A percentile compares a stretch with the other conserved stretches of the same genome.
These are phyloP conservation scores for Monosporozyma servazzii DNA, from an alignment of 805 yeast species.

Conservation along the genomic window DNA sequence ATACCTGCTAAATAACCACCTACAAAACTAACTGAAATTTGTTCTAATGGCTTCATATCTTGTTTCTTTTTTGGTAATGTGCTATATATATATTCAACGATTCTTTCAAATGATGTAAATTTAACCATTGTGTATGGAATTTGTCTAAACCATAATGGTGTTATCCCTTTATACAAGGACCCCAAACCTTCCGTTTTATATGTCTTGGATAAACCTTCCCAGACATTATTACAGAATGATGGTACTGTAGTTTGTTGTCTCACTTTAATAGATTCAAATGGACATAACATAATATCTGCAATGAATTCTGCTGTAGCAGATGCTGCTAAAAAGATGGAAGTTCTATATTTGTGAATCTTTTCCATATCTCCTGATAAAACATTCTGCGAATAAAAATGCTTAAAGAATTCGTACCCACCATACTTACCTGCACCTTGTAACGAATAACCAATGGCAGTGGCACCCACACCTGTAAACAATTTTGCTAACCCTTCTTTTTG, in stretches of 20 bases:
- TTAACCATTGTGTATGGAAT: constrained; percentile 98
- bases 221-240: constrained; percentile 57
- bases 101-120: constrained; percentile 88
- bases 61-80: constrained; percentile 63
- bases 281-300: constrained; percentile 86
- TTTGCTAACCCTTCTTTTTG: constrained; percentile 66
- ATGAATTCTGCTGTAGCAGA: constrained; percentile 91
- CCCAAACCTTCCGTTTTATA: constrained; percentile 59
- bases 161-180: constrained; percentile 79
- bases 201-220: constrained; percentile 61
- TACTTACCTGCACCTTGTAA: constrained; percentile 96
- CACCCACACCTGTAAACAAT: constrained; percentile 81
- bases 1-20: constrained; percentile 98
- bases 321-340: constrained; percentile 69
- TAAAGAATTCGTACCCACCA: constrained; percentile 89
- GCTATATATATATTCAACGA: constrained; percentile 71
- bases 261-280: constrained; percentile 91
- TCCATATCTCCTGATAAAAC: constrained; percentile 57
- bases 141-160: constrained; percentile 93
- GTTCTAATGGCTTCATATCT: constrained; percentile 63
- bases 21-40: constrained; percentile 88
- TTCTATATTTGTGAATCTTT: constrained; percentile 51
- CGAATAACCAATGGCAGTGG: constrained; percentile 87
- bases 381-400: constrained; percentile 57
- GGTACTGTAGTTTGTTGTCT: constrained; percentile 90